Base-by-base conservation (phyloP, 2,329 filamentous ascomycete species). In the Niveomyces coronatus region DNA sequence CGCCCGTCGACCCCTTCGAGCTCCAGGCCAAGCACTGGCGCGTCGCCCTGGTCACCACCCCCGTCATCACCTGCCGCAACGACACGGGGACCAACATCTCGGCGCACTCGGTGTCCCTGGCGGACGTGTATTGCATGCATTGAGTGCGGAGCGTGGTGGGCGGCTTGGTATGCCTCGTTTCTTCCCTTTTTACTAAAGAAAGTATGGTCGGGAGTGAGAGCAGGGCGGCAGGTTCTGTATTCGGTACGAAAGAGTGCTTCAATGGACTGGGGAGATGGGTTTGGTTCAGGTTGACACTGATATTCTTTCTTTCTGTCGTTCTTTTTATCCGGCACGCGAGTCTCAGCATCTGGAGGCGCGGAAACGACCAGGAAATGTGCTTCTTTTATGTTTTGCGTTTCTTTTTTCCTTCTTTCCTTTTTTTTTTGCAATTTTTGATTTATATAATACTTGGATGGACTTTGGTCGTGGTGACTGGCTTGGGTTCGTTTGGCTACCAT, bases 21-120 rank as follows among this genome's bases (percentile, higher is more conserved):
- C 52, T 75, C 15, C 69, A 74, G 54, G 55, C 60, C 5, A 61
- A 62, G 47, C 69, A 74, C 47, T 67, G 61, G 54, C 65, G 71
- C 5, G 53, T 76, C n/a, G 65, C 67, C 37, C 58, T 74, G 2
- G 67, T 71, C 19, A 66, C 71, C 5, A 74, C 71, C 0, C 72
- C 72, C 1, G 63, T 68, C 8, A 63, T 76, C 31, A 74, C 69
- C 2, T 64, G 71, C 47, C 62, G 70, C 22, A 70, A 73, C 44
- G 70, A 75, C 26, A 63, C 56, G 2, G 67, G 65, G 11, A 49
- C 53, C 31, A 63, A 60, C 38, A 64, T 70, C 31, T 58, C 62
- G 18, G 59, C 64, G 2, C 64, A 63, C 39, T 63, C 62, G 6
- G 55, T 71, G 16, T 52, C 61, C 27, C 54, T 66, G 50, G 61